Evolutionary conservation across 305 asterid genomes (phyloP).

Genomic region (Plantago lanceolata): DNA sequence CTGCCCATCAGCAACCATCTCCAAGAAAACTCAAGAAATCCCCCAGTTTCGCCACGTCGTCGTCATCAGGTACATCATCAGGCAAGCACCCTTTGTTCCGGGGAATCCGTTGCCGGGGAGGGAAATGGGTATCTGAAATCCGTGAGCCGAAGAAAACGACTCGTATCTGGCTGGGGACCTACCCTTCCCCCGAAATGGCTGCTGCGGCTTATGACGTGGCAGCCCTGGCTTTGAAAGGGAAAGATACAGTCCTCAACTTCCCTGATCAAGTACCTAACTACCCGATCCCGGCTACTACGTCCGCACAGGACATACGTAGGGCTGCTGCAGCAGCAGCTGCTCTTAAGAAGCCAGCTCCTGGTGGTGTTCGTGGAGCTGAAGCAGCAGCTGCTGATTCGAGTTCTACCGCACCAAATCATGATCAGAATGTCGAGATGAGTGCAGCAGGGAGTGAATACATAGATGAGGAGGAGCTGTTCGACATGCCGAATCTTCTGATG

Average conservation of each 20-base stretch:
- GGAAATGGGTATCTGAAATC: slow-evolving; percentile 70
- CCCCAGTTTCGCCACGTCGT: slow-evolving; percentile 21
- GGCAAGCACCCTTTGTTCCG: slow-evolving; percentile 31
- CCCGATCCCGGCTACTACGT: slow-evolving; percentile 51
- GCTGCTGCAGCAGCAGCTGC: slow-evolving; percentile 64
- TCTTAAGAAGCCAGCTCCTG: slow-evolving; percentile 29
- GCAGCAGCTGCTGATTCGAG: no score
- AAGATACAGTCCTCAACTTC: slow-evolving; percentile 43
- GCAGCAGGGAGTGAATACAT: slow-evolving; percentile 27
- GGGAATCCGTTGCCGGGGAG: slow-evolving; percentile 53
- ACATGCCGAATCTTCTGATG: slow-evolving; percentile 54
- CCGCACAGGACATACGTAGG: slow-evolving; percentile 45
- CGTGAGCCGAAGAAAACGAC: slow-evolving; percentile 73
- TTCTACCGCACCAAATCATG: neutral
- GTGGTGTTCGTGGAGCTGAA: slow-evolving; percentile 15
- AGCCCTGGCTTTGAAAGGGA: slow-evolving; percentile 47
- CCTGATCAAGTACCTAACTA: slow-evolving; percentile 34
- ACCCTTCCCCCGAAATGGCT: slow-evolving; percentile 62
- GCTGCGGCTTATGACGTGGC: slow-evolving; percentile 64
- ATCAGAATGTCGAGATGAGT: neutral
- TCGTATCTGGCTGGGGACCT: slow-evolving; percentile 83
- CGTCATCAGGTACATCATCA: slow-evolving; percentile 23
- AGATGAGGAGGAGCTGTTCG: slow-evolving; percentile 51
- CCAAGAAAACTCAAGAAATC: slow-evolving; percentile 36
- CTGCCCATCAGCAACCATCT: slow-evolving; percentile 26